Evolutionary conservation across 2,329 filamentous ascomycete genomes (phyloP), one percentile per base, ranked within the genome.

Genomic region (Geoglossum cookeanum): DNA sequence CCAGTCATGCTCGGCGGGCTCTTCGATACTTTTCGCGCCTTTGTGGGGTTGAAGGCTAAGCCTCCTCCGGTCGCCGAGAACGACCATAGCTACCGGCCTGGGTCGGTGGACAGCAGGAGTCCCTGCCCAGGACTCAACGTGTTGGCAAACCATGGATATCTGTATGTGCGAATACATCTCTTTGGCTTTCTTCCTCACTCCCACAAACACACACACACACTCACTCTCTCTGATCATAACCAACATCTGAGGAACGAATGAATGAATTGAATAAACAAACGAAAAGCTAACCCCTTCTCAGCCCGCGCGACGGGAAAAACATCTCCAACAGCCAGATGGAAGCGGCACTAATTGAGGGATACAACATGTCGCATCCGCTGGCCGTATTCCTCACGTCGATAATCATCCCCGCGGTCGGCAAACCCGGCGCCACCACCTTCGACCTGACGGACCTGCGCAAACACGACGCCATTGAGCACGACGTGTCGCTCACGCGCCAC

Each of bases 391-490:
- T 67, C 13, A 62, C 42, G n/a, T 45, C 64, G 3, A 60, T 58
- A 30, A 61, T 63, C 15, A 54, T 67, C 4, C 63, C 64, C 32
- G 57, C 61, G 39, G 63, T 67, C 49, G 63, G 64, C n/a, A 45
- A 45, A 45, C 42, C 42, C 42, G 42, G 42, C 22, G 42, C 42
- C 22, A 45, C 42, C 9, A 67, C 65, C 1, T 68, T 68, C 60
- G 63, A 67, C 55, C 61, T 68, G 22, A 55, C 63, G 39, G 63
- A 68, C 58, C 63, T 64, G 27, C 62, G 66, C n/a, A 62, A 60
- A 39, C 66, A 68, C 60, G 65, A 66, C 53, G 62, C 67, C 4
- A 62, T 69, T 48, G 67, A 69, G 60, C 67, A 69, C 60, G 67
- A 68, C 56, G 62, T 62, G 5, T 68, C 66, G 30, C 63, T 69